Evolutionary conservation across 495 filamentous ascomycete genomes (phyloP), one percentile per base, ranked within the genome.

Genomic region (Chaetomidium leptoderma): DNA sequence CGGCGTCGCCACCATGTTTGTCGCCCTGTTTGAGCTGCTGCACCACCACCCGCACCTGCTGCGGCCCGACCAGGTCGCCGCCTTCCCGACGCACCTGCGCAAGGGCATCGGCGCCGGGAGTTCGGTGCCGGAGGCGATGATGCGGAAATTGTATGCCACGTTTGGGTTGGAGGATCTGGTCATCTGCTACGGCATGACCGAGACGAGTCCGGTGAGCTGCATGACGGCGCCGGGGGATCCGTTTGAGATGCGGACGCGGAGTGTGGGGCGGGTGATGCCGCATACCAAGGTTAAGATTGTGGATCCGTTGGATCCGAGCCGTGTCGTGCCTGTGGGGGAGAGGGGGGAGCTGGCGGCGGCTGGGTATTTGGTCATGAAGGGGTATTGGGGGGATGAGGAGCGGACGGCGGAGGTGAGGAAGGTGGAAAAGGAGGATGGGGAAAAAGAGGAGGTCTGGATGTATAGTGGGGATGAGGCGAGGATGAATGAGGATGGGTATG

Each of bases 121-220:
- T 48, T 88, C 82, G 39, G 85, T 98, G 19, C 93, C 92, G 0
- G 79, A 85, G 4, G 83, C 89, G 53, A 69, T 98, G 24, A 96
- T 98, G 93, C 82, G 83, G 16, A 85, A 82, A 57, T 68, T 98
- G 16, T 88, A 92, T 63, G 75, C 74, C 35, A 76, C 68, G n/a
- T 74, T 97, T 6, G 95, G 95, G 46, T 74, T 98, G 29, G 84
- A 81, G 0, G 88, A 96, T 29, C 67, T 97, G 53, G 96, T 92
- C 0, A 97, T 96, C 63, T 96, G 93, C 76, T 98, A 98, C 70
- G 93, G 91, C 36, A 98, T 98, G 93, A 98, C 93, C 14, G 93
- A 98, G 72, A 98, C 93, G 0, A 86, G 83, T 46, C 93, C 93
- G n/a, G 91, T 96, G 0, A 88, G 83, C 39, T 83, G 82, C 44